Evolutionary conservation across 2,329 filamentous ascomycete genomes (phyloP), one percentile per base, ranked within the genome.

Genomic region (Epichloe baconii): DNA sequence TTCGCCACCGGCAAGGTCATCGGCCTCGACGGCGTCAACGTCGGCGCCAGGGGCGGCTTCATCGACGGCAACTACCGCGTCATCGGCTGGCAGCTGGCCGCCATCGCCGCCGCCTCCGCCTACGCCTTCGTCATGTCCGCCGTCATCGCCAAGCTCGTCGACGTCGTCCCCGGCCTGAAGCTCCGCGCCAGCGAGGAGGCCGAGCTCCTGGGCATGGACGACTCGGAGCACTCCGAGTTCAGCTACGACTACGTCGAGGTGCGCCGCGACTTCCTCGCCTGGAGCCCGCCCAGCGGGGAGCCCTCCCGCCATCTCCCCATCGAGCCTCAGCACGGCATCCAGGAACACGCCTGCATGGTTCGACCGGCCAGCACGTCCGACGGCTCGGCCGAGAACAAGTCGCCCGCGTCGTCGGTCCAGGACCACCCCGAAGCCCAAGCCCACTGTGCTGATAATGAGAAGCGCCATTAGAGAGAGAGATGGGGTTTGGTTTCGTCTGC

Each of bases 241-340:
- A 87, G 86, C 12, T 91, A 91, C 73, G 87, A 93, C 67, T 93
- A 91, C 66, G 87, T 93, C 57, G 87, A 93, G 76, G 86, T 91
- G 53, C 84, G 87, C 63, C 82, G 87, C 62, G 87, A 93, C 69
- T 93, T 90, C 74, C 79, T 93, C 40, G 87, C 87, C 53, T 93
- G 87, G 87, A 90, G 85, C 34, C 87, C 87, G 1, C 81, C 84
- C 36, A 83, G 83, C 62, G 75, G 72, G 54, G 80, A 86, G 58
- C 76, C 47, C 67, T 74, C 52, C 71, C 77, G 55, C 10, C 79
- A 81, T 54, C 74, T 78, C 61, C 70, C 75, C 35, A 66, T 84
- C 49, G 65, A 66, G 58, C 83, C 86, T 15, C 80, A 85, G 62
- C 84, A 89, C 65, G 86, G 85, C 54, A 86, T 88, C 58, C 73